These are phyloP conservation scores for Rachicladosporium sp. DNA, from an alignment of 2,329 filamentous ascomycete species.

Conservation along the genomic window DNA sequence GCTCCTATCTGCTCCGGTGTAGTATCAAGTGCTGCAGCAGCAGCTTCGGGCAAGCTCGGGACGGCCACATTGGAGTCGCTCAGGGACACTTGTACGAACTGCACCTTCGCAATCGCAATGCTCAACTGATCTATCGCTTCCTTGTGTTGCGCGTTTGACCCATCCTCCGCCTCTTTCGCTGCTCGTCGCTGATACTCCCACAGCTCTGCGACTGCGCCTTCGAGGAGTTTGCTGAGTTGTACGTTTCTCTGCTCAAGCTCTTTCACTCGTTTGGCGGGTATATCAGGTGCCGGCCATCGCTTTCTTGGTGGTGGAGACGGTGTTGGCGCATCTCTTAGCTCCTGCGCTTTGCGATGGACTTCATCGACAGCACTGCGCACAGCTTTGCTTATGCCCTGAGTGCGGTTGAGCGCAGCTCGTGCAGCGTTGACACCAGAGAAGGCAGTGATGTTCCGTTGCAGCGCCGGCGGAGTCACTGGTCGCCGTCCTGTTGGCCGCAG, in stretches of 20 bases:
- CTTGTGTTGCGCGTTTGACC: conserved; percentile 19
- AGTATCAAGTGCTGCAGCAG: background rate
- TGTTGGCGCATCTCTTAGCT: conserved; percentile 41
- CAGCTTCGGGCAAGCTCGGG: conserved; percentile 21
- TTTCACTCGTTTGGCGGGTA: conserved; percentile 25
- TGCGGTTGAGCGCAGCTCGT: conserved; percentile 4
- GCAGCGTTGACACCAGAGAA: conserved; percentile 17
- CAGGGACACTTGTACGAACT: conserved; percentile 40
- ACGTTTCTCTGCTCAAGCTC: conserved; percentile 54
- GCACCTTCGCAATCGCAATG: conserved; percentile 37
- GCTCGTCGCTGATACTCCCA: conserved; percentile 44
- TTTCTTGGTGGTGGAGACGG: conserved; percentile 8
- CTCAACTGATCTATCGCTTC: conserved; percentile 30
- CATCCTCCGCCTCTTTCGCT: conserved; percentile 25
- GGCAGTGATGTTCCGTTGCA: conserved; percentile 23
- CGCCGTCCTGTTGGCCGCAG: conserved; percentile 18
- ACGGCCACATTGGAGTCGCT: conserved; percentile 25
- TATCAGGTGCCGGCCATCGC: no score
- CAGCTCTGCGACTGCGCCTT: conserved; percentile 51
- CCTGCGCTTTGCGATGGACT: conserved; percentile 62
- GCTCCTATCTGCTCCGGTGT: background rate
- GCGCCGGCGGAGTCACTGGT: conserved; percentile 20
- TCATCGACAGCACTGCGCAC: conserved; percentile 72
- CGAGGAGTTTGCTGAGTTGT: conserved; percentile 55
- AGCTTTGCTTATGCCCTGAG: conserved; percentile 58